Conservation (phyloP, 2,329 filamentous ascomycete genomes). For the Fusarium sterilihyphosum region DNA sequence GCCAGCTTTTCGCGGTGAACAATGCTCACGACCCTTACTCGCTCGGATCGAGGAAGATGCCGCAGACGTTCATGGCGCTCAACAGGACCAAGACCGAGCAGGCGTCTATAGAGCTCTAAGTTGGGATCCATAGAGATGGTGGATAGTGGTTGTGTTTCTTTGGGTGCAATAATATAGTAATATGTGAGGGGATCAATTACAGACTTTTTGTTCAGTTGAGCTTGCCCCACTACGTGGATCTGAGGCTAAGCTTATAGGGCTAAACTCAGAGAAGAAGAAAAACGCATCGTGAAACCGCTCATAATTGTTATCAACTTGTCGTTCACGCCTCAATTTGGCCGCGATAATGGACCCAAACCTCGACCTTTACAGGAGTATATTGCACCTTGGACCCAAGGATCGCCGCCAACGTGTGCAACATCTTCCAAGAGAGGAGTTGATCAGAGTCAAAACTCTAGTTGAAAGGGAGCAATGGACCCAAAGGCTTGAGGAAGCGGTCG, state of each 20-base stretch:
- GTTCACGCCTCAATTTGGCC: not conserved
- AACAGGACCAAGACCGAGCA: not conserved
- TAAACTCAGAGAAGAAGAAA: too few relatives aligned
- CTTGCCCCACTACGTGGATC: not conserved
- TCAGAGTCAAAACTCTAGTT: not conserved
- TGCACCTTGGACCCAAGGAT: not conserved
- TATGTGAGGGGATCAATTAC: not conserved
- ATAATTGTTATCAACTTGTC: not conserved
- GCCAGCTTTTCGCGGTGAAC: not conserved
- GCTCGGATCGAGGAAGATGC: not conserved
- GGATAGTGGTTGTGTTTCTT: not conserved
- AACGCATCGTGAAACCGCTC: not conserved
- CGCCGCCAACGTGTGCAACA: not conserved
- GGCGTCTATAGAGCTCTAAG: not conserved
- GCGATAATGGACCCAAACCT: conserved; percentile 12
- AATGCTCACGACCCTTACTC: not conserved
- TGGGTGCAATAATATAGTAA: accelerated
- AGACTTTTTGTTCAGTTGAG: not conserved
- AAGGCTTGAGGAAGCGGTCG: not conserved
- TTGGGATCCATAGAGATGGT: not conserved
- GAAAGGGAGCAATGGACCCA: not conserved
- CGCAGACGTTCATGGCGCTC: not conserved
- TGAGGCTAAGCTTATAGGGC: too few relatives aligned
- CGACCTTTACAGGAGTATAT: conserved; percentile 6
- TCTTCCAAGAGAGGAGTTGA: not conserved